Evolutionary conservation across 1,284 basidiomycete genomes (phyloP), one percentile per base, ranked within the genome.

Genomic region (Boletellus deceptivus): DNA sequence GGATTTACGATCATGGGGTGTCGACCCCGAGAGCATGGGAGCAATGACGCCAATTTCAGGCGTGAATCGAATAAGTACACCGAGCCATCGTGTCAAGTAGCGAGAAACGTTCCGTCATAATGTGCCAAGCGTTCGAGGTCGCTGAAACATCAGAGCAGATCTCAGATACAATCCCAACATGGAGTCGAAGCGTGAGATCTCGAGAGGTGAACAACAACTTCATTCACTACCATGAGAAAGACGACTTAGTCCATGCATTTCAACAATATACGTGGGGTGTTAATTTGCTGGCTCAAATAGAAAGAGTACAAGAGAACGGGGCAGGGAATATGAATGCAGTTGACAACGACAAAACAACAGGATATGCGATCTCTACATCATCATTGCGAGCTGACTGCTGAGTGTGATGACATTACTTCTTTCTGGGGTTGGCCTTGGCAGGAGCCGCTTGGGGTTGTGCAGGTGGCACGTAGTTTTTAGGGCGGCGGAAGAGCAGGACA

Each of bases 401-500:
- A 49, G 13, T 13, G 13, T 9, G 48, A 41, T 50, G 14, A 17
- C 37, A 42, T 51, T 55, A 71, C 54, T 72, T 71, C 64, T 69
- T 71, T 52, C 67, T 60, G 66, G 61, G 65, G 60, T 77, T 79
- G 57, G 54, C 49, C 48, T 61, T 62, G 52, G 60, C 52, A 47
- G 58, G 62, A 40, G 56, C 62, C 17, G 54, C 65, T 53, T 64
- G 63, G 44, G 70, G 67, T 57, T 76, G 77, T 35, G 69, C 58
- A n/a, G 78, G 76, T 46, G 74, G 69, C 31, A 71, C 79, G 54
- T 78, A 87, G 65, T 84, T 82, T 73, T 83, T 86, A 11, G 76
- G 64, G 49, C 89, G 83, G 57, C 89, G 80, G 69, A 91, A 91
- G 48, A 91, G 82, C 8, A 92, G 75, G 43, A 91, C 88, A 63